A percentile compares a stretch with the other conserved stretches of the same genome.
Evolutionary conservation across 164 flowering plant species (phyloP).

Genomic region (Akebia trifoliata): DNA sequence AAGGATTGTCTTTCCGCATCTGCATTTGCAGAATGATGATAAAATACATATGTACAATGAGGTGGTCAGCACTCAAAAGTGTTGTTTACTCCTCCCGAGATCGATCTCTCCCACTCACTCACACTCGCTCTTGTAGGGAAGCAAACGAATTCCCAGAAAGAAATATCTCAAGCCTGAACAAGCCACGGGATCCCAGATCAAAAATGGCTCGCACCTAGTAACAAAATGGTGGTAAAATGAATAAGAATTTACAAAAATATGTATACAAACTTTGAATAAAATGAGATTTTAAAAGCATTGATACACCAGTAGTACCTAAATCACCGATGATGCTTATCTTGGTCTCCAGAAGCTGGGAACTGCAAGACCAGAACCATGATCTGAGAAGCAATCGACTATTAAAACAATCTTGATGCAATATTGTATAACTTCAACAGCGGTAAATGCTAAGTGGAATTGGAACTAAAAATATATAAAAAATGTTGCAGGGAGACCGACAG

Average conservation of each 20-base stretch:
- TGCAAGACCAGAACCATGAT: constrained; percentile 30
- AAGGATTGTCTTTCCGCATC: constrained; percentile 19
- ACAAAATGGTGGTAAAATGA: not conserved
- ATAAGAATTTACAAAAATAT: constrained; percentile 3
- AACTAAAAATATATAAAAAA: not conserved
- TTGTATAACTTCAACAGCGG: not conserved
- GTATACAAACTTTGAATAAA: not conserved
- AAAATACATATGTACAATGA: constrained; percentile 42
- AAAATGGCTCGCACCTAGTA: constrained; percentile 23
- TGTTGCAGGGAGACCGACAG: too few relatives aligned
- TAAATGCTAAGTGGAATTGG: not conserved
- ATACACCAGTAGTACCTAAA: constrained; percentile 16
- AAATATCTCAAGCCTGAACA: constrained; percentile 20
- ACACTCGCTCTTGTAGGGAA: not conserved
- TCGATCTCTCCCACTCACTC: constrained; percentile 8
- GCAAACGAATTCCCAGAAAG: constrained; percentile 10
- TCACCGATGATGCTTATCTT: constrained; percentile 30
- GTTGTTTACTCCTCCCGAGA: constrained; percentile 1
- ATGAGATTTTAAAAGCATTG: not conserved
- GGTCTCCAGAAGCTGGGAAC: constrained; percentile 68
- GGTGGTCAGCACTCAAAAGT: constrained; percentile 1
- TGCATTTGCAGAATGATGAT: constrained; percentile 35
- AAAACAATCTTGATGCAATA: not conserved
- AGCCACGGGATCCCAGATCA: constrained; percentile 24
- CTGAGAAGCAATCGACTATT: not conserved